phyloP scores from a whole-genome alignment of 2,329 filamentous ascomycete species.

The Trichoderma koningii region DNA sequence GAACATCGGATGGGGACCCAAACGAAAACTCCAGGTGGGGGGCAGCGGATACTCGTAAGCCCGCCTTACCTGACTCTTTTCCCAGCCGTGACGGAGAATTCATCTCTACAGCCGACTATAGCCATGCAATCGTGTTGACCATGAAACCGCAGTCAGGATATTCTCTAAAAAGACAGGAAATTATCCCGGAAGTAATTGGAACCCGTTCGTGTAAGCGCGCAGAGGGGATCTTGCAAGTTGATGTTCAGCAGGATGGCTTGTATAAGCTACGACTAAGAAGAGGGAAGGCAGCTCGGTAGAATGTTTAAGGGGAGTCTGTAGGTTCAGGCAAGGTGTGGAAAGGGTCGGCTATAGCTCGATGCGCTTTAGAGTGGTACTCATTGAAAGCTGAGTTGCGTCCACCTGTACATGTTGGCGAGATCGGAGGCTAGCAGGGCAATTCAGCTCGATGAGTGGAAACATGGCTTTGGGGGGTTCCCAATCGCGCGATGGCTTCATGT shows the following conservation, averaged over 20 bases:
- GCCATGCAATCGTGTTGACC: no score
- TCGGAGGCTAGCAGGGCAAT: not conserved
- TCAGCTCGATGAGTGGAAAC: not conserved
- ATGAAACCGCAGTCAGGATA: fast-evolving
- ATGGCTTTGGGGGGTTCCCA: not conserved
- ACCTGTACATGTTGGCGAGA: not conserved
- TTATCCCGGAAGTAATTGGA: not conserved
- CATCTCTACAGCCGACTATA: not conserved
- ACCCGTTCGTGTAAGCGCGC: not conserved
- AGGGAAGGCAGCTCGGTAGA: no score
- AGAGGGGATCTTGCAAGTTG: no score
- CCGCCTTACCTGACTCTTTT: not conserved
- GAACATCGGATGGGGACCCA: no score
- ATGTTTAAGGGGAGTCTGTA: no score
- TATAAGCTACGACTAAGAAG: no score
- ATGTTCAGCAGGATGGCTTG: no score
- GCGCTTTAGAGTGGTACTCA: not conserved
- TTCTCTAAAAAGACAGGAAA: not conserved
- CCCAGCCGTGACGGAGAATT: conserved; percentile 5
- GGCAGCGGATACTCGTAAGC: not conserved
- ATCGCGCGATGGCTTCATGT: not conserved
- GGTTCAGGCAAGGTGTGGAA: no score
- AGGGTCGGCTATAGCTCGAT: not conserved
- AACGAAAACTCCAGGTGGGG: not conserved
- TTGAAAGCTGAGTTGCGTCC: not conserved